Conservation (phyloP, 1,139 yeast species). For the Kodamaea arcana region DNA sequence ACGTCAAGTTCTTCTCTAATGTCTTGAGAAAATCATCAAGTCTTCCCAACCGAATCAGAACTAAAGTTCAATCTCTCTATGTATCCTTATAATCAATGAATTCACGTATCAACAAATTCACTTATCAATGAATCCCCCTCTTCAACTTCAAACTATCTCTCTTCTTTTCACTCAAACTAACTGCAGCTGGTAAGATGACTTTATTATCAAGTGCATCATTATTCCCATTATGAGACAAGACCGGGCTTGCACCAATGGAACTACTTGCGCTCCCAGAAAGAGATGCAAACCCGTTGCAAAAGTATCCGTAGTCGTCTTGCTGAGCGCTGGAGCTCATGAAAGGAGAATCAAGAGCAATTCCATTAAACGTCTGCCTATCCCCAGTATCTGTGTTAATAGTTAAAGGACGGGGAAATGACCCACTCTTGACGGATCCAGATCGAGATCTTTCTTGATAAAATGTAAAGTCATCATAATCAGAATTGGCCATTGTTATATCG, state of each 20-base stretch:
- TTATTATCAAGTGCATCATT: slow-evolving; percentile 10
- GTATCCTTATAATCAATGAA: no score
- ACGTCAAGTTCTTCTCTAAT: no score
- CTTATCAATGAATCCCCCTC: slow-evolving; percentile 45
- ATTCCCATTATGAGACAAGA: slow-evolving; percentile 6
- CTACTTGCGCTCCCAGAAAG: slow-evolving; percentile 15
- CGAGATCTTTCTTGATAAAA: slow-evolving; percentile 19
- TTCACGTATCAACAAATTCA: no score
- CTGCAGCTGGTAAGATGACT: slow-evolving; percentile 27
- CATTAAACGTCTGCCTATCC: slow-evolving; percentile 3
- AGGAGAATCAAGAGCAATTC: slow-evolving; percentile 38
- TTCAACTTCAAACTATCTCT: slow-evolving; percentile 46
- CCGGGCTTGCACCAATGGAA: slow-evolving; percentile 10
- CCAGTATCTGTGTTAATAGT: slow-evolving; percentile 41
- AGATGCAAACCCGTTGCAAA: slow-evolving; percentile 20
- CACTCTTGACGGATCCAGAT: slow-evolving; percentile 21
- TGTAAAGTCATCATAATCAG: slow-evolving; percentile 23
- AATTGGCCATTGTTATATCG: not conserved
- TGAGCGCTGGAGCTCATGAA: slow-evolving; percentile 43
- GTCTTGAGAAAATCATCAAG: no score
- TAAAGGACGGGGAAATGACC: slow-evolving; percentile 30
- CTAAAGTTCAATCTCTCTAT: no score
- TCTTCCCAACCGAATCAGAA: no score
- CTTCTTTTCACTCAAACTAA: slow-evolving; percentile 43
- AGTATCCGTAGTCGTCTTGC: slow-evolving; percentile 33